Conservation (phyloP, 2,329 filamentous ascomycete species). For the Fusarium chaquense region DNA sequence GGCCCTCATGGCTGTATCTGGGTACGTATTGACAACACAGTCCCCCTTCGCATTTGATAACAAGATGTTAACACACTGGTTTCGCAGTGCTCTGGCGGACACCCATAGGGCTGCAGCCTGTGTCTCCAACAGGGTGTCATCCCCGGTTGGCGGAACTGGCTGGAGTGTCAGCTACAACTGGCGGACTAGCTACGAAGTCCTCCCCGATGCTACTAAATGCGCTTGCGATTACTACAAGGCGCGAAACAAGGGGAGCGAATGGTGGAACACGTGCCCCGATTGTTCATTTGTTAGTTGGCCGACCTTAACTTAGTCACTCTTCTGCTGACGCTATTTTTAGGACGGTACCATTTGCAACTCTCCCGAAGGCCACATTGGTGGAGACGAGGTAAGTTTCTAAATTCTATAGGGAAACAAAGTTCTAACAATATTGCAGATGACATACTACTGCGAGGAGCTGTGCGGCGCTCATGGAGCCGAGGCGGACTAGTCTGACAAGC, state of each 20-base stretch:
- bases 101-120: background rate
- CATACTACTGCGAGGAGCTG: background rate
- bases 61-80: background rate
- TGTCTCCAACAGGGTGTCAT: background rate
- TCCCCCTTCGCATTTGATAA: fast-evolving
- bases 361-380: background rate
- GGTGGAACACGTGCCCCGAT: constrained; percentile 1
- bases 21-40: background rate
- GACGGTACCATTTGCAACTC: background rate
- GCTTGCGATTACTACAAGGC: background rate
- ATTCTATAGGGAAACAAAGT: background rate
- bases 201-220: background rate
- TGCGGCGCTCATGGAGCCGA: background rate
- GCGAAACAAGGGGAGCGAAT: background rate
- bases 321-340: background rate
- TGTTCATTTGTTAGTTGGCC: background rate
- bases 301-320: no score
- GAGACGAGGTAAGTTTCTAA: background rate
- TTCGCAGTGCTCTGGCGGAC: background rate
- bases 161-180: constrained; percentile 3
- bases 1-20: background rate
- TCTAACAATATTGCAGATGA: background rate
- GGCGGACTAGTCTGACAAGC: background rate
- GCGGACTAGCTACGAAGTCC: background rate
- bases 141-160: background rate